These are phyloP conservation scores for Abelmoschus esculentus DNA, from an alignment of 345 rosid species.

Conservation along the genomic window DNA sequence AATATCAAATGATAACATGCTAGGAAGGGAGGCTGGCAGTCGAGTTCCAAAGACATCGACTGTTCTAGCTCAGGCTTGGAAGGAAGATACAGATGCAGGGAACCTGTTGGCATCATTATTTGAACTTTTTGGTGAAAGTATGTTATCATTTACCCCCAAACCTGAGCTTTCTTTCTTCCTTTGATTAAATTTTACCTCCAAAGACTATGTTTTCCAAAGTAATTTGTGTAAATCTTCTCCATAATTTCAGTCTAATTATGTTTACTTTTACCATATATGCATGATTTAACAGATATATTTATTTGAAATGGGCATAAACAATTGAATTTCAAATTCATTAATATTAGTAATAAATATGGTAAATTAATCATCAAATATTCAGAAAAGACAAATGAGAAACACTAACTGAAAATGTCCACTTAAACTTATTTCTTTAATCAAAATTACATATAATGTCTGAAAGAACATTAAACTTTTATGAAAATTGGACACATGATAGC, in stretches of 20 bases:
- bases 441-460: background rate
- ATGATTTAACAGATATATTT: background rate
- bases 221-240: slow-evolving; percentile 15
- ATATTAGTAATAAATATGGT: background rate
- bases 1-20: slow-evolving; percentile 26
- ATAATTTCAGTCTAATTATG: background rate
- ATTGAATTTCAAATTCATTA: too few species aligned
- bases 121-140: slow-evolving; percentile 63
- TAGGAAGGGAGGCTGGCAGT: slow-evolving; percentile 27
- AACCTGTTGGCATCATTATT: slow-evolving; percentile 44
- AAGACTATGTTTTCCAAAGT: background rate
- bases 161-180: slow-evolving; percentile 62
- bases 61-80: slow-evolving; percentile 57
- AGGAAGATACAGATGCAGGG: slow-evolving; percentile 49
- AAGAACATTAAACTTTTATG: background rate
- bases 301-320: background rate
- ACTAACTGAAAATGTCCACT: too few species aligned
- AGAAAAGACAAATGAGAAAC: too few species aligned
- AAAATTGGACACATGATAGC: background rate
- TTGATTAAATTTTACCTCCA: slow-evolving; percentile 21
- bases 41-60: slow-evolving; percentile 30
- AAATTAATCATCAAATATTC: background rate
- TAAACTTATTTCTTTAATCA: too few species aligned
- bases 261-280: background rate
- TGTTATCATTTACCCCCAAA: slow-evolving; percentile 54